Percentiles rank a stretch among this genome's conserved stretches.
Conservation (phyloP, 208 protist species). For the Porcisia deanei region DNA sequence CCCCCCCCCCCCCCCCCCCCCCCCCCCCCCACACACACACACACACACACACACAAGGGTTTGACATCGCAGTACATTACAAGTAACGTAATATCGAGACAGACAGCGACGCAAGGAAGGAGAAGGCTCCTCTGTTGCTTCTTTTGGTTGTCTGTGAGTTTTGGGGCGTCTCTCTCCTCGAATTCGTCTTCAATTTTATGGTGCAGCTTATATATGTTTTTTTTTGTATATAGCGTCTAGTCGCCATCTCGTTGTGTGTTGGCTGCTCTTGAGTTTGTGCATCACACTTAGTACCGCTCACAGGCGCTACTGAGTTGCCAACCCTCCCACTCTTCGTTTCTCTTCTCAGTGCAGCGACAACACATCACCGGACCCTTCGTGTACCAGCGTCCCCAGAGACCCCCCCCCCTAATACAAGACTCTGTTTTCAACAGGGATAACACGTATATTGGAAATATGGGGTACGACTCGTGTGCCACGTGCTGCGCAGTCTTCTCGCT, state of each 20-base stretch:
- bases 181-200: not conserved
- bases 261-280: not conserved
- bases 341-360: not conserved
- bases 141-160: not conserved
- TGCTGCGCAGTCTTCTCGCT: conserved; percentile 86
- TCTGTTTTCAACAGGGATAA: not conserved
- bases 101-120: not conserved
- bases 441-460: conserved; percentile 31
- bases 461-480: conserved; percentile 63
- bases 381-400: not conserved
- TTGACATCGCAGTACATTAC: too few species aligned
- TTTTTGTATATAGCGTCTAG: not conserved
- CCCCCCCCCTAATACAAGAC: too few species aligned
- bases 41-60: too few species aligned
- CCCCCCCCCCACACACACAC: too few species aligned
- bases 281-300: not conserved
- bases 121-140: not conserved
- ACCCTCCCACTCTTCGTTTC: not conserved
- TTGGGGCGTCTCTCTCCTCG: not conserved
- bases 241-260: not conserved
- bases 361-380: not conserved
- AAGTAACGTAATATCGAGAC: not conserved
- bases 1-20: too few species aligned
- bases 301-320: not conserved
- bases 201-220: not conserved